Base-by-base conservation (phyloP, 768 basidiomycete species). In the Hemileccinum rubropunctum region DNA sequence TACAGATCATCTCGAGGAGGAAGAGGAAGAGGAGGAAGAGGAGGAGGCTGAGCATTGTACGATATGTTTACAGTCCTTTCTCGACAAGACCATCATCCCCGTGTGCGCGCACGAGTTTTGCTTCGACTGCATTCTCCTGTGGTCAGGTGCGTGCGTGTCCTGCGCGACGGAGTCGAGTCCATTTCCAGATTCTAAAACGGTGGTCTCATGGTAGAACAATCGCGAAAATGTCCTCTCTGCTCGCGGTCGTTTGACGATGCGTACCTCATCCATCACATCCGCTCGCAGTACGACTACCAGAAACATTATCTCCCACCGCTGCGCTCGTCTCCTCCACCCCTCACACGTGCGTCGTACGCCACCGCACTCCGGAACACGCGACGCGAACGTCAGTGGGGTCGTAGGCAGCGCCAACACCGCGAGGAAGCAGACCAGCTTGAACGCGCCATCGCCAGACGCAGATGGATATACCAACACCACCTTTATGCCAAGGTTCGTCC, bases 81-180 rank as follows among this genome's bases (percentile, higher is more conserved):
- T 76, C 13, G 91, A 97, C 70, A 74, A 88, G 39, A 88, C 93
- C 0, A 77, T 95, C 34, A 74, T 95, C 21, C 90, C 92, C 1
- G 77, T 74, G 8, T 97, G 94, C 67, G 88, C 90, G 2, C 94
- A 98, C 73, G 88, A 90, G 61, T 95, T 95, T 62, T 98, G 94
- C 61, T 95, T 95, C 57, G 88, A 91, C 48, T 98, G 94, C 65
- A 76, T 97, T 20, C 72, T 87, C 41, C 70, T 93, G 1, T 95
- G 93, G 94, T 80, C 88, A 46, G 85, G 89, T 89, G 52, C 57
- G 78, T 71, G n/a, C 13, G n/a, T 11, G 15, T n/a, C 6, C 35
- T 9, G 9, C n/a, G 35, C 35, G 2, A n/a, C 27, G 4, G 4
- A 28, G n/a, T 23, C 23, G 23, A 3, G 23, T 23, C 23, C 28